Base-by-base conservation (phyloP, 2,329 filamentous ascomycete genomes). In the Monosporascus ibericus region DNA sequence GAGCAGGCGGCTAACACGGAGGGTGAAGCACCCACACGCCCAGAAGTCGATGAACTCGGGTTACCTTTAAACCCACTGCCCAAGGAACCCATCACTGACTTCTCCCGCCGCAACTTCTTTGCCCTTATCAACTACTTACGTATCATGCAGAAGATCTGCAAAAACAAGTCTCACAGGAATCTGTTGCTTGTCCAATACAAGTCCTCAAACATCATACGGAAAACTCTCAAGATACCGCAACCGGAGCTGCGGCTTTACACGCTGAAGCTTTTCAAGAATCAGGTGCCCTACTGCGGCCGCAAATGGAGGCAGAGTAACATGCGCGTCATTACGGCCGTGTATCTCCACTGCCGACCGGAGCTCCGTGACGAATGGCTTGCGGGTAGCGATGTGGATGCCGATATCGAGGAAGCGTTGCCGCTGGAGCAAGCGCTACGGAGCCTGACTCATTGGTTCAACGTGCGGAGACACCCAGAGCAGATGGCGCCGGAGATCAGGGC, bases 281-380 rank as follows among this genome's bases (percentile, higher is more conserved):
- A 99, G 70, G 94, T 99, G 5, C 94, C 94, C 1, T 99, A 96
- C 75, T 97, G 92, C 70, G 92, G 94, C 22, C 86, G 94, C 44
- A 99, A 99, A 74, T 99, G 94, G 94, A 86, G 94, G 15, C 94
- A 97, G 73, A 86, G 85, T 61, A 97, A 99, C 70, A 99, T 99
- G 94, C 88, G 92, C 51, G 92, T 97, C 65, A 99, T 99, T 66
- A 99, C 94, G 0, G 91, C 92, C 3, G 90, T 99, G 1, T 99
- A 96, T 70, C 77, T 99, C 48, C 90, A 96, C 72, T 96, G 92
- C 65, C 81, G 91, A 7, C 92, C 92, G 0, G 92, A 97, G 68
- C 78, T 99, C 46, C 81, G 92, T 30, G 94, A 99, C 65, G 94
- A 96, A 71, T 97, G 94, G 92, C 79, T 97, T 1, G 85, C 89